A percentile compares a stretch with the other conserved stretches of the same genome.
phyloP scores from a whole-genome alignment of 352 stramenopile species.

The Pythium coloratum region DNA sequence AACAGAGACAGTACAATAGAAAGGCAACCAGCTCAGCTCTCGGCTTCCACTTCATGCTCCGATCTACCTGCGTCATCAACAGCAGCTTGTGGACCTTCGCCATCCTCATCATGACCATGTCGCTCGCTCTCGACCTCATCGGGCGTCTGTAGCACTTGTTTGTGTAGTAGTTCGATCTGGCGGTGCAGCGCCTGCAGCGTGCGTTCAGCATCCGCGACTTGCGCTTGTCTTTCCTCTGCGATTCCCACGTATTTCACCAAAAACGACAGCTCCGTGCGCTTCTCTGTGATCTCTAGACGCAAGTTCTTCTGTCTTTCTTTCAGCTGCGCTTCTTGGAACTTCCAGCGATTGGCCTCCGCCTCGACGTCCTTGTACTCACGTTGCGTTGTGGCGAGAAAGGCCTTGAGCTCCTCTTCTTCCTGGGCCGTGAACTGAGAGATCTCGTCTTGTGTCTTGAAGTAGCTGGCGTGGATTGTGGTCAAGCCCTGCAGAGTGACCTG shows the following conservation, averaged over 20 bases:
- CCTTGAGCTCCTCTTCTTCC: constrained; percentile 29
- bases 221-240: constrained; percentile 31
- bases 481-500: constrained; percentile 34
- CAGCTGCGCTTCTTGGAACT: constrained; percentile 46
- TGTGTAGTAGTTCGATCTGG: constrained; percentile 32
- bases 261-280: constrained; percentile 35
- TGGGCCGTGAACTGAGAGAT: constrained; percentile 34
- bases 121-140: not conserved
- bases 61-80: not conserved
- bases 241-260: constrained; percentile 37
- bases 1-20: not conserved
- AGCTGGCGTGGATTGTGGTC: constrained; percentile 30
- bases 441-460: constrained; percentile 28
- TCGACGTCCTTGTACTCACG: constrained; percentile 30
- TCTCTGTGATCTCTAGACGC: constrained; percentile 37
- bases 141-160: not conserved
- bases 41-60: too few relatives aligned
- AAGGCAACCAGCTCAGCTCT: not conserved
- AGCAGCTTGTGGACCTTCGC: not conserved
- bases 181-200: constrained; percentile 43
- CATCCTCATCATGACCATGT: not conserved
- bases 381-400: constrained; percentile 34
- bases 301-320: constrained; percentile 55
- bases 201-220: constrained; percentile 43
- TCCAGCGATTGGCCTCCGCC: constrained; percentile 30